Base-by-base conservation (phyloP, 805 yeast species). In the Nakazawaea ambrosiae region DNA sequence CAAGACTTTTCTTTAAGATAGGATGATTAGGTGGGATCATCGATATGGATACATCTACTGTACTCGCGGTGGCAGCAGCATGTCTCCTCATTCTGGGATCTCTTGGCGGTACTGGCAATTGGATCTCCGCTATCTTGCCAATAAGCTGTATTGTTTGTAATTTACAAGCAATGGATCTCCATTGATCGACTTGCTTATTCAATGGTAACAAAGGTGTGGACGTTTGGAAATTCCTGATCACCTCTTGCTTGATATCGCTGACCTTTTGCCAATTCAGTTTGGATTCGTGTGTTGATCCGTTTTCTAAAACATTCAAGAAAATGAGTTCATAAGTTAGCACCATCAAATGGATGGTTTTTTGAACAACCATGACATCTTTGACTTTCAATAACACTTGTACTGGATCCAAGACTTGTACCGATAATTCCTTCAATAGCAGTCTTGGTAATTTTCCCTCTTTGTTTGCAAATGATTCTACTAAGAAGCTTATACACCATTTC, bases 101-200 rank as follows among this genome's bases (percentile, higher is more conserved):
- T 26, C 46, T 49, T 27, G 65, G 61, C n/a, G 75, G 67, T 2
- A 68, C 57, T 3, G 72, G 64, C 3, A 76, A 58, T 41, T 81
- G 87, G 1, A 73, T 68, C 25, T 67, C 62, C 11, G 79, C 65
- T 4, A 79, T 58, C 38, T 69, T 69, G n/a, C 75, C 75, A 9
- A 86, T 72, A 42, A 89, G 77, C 57, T 82, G 85, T 36, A 81
- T 63, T n/a, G 81, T 65, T 20, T 89, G 79, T n/a, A 83, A 60
- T 54, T 73, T 77, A 33, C 78, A 62, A 11, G 81, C 76, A 27
- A 77, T 57, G 33, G 76, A 70, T 53, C 78, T 68, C 25, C 62
- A 50, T 22, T 57, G 48, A 46, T 74, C 78, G 26, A 66, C 63
- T 43, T 73, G 84, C 31, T 65, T 62, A 37, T 66, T 75, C 15